phyloP scores from a whole-genome alignment of 1,139 yeast genomes.

The Suhomyces wounanorum region DNA sequence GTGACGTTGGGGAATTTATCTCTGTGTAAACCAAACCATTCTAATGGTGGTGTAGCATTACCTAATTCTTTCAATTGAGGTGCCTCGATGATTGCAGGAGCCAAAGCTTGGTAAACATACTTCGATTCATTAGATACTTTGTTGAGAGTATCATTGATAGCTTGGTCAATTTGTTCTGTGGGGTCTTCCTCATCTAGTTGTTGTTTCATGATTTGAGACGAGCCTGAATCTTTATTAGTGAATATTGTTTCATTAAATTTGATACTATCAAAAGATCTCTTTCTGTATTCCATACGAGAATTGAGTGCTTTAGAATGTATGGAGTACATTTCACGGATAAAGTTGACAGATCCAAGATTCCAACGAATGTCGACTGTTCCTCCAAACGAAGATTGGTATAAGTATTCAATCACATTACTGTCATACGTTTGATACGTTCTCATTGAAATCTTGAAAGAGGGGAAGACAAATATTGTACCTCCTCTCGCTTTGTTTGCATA shows the following conservation, averaged over 20 bases:
- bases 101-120: slow-evolving; percentile 63
- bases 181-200: slow-evolving; percentile 32
- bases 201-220: slow-evolving; percentile 15
- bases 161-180: slow-evolving; percentile 43
- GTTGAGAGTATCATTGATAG: slow-evolving; percentile 59
- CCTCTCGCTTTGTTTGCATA: slow-evolving; percentile 68
- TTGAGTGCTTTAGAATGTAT: slow-evolving; percentile 56
- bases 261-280: slow-evolving; percentile 12
- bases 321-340: slow-evolving; percentile 79
- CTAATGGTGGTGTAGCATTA: slow-evolving; percentile 95
- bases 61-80: slow-evolving; percentile 91
- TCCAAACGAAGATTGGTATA: slow-evolving; percentile 72
- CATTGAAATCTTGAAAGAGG: slow-evolving; percentile 76
- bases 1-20: slow-evolving; percentile 82
- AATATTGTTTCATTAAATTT: slow-evolving; percentile 20
- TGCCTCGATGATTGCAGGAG: slow-evolving; percentile 80
- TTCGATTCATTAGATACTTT: slow-evolving; percentile 64
- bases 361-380: slow-evolving; percentile 90
- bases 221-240: slow-evolving; percentile 13
- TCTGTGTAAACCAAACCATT: slow-evolving; percentile 95
- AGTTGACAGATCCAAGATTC: slow-evolving; percentile 92
- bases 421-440: slow-evolving; percentile 61
- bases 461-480: slow-evolving; percentile 78
- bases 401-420: slow-evolving; percentile 59
- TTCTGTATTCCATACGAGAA: slow-evolving; percentile 37